Percentiles rank a stretch among this genome's conserved stretches.
Evolutionary conservation across 2,329 filamentous ascomycete species (phyloP).

Genomic region (Cryphonectria nitschkei): DNA sequence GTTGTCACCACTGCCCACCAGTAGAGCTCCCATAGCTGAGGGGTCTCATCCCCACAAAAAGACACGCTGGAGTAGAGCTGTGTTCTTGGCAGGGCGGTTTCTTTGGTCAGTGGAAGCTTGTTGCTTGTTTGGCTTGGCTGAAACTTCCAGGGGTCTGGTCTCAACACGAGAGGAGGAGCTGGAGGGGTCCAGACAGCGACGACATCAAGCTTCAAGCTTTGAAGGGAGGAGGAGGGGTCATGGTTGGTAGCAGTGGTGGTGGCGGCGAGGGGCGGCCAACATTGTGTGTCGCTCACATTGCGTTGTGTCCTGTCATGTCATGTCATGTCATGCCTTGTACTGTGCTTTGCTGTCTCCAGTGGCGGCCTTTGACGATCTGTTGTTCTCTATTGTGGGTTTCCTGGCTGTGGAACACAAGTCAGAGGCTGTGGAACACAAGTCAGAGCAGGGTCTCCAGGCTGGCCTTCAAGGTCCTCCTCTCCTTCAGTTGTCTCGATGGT

Average conservation of each 20-base stretch:
- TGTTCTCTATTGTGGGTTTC: too few relatives aligned
- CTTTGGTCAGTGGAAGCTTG: not conserved
- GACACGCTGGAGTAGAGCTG: not conserved
- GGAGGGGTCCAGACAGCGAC: not conserved
- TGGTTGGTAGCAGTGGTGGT: not conserved
- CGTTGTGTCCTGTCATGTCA: too few relatives aligned
- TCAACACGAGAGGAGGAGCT: not conserved
- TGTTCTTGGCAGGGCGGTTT: not conserved
- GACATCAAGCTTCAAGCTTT: not conserved
- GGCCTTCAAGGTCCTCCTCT: too few relatives aligned
- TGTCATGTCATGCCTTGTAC: not conserved
- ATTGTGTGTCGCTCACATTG: too few relatives aligned
- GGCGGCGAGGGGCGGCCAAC: too few relatives aligned
- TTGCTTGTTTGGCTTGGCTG: not conserved
- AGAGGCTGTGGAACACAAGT: too few relatives aligned
- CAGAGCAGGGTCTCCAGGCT: too few relatives aligned
- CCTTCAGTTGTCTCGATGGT: too few relatives aligned
- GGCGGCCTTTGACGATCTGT: too few relatives aligned
- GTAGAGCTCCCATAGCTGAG: constrained; percentile 7
- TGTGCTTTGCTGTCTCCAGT: not conserved
- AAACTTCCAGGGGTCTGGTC: not conserved
- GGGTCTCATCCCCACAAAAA: not conserved
- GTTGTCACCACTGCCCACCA: constrained; percentile 19
- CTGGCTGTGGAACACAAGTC: too few relatives aligned
- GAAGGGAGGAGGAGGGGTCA: too few relatives aligned